A percentile compares a stretch with the other conserved stretches of the same genome.
These are phyloP conservation scores for Epichloe sylvatica DNA, from an alignment of 2,329 filamentous ascomycete genomes.

Conservation along the genomic window DNA sequence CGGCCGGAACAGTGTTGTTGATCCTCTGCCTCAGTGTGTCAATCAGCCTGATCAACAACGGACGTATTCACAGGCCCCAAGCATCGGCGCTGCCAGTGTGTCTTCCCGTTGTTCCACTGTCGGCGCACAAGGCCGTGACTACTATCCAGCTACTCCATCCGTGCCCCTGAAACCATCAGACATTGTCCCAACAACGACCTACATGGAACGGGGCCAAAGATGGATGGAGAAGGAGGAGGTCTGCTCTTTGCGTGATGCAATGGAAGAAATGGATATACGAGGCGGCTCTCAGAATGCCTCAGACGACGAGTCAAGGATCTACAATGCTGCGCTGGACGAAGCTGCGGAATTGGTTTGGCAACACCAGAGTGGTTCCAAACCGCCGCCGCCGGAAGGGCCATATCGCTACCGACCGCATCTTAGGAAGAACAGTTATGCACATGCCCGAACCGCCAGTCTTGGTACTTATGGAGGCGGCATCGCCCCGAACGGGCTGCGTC, in stretches of 20 bases:
- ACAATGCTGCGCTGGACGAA: conserved; percentile 59
- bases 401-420: conserved; percentile 56
- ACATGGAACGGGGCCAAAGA: conserved; percentile 58
- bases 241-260: conserved; percentile 52
- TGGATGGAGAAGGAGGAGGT: conserved; percentile 76
- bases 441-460: conserved; percentile 47
- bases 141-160: conserved; percentile 31
- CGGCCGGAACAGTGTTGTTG: conserved; percentile 20
- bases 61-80: conserved; percentile 22
- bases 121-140: conserved; percentile 34
- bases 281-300: conserved; percentile 17
- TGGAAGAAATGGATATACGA: conserved; percentile 57
- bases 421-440: conserved; percentile 56
- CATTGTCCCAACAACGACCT: conserved; percentile 51
- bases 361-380: conserved; percentile 45
- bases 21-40: conserved; percentile 15
- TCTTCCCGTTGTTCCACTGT: conserved; percentile 36
- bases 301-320: conserved; percentile 49
- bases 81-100: conserved; percentile 30
- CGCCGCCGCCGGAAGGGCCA: conserved; percentile 42
- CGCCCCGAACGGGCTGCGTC: conserved; percentile 27
- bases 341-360: conserved; percentile 68
- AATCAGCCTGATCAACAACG: conserved; percentile 14
- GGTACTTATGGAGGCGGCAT: conserved; percentile 32
- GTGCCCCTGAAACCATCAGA: conserved; percentile 41